Evolutionary conservation across 139 green algal genomes (phyloP), one percentile per base, ranked within the genome.

Genomic region (Coelastrella sp.): DNA sequence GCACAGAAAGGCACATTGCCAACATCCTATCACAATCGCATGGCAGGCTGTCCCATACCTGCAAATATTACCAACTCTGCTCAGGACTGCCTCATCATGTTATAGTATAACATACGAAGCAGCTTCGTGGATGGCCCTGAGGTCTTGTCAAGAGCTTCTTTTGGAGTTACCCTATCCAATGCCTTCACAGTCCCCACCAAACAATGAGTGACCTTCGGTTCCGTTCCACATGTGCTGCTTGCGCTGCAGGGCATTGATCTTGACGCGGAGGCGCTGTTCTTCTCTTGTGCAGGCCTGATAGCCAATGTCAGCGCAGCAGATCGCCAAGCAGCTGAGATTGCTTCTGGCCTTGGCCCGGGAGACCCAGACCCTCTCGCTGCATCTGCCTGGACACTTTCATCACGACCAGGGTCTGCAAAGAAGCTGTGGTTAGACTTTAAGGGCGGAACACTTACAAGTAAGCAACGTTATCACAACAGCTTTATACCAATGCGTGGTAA

Each of bases 391-490:
- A 86, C 65, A 64, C 80, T 86, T 0, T n/a, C 80, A 22, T 74
- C 58, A 14, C n/a, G 80, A 5, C 80, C 80, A 22, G 7, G n/a
- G 59, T 73, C 80, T 5, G 74, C 22, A 4, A 86, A 86, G 60
- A 86, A 86, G 59, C 32, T 86, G 8, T 86, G 80, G 79, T 56
- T 85, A 56, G 79, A 85, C 19, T 85, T 66, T 0, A 66, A 7
- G 54, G 57, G 79, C 54, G 79, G 74, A 47, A 19, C 32, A 47
- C 32, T 47, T 47, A 47, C 32, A 47, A 47, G 32, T 47, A 47
- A 47, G 32, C 32, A 47, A 47, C 32, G 32, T 47, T 47, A 47
- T 2, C 32, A 47, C 32, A 47, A 1, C 32, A 1, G 32, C 1
- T 47, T 47, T 47, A 47, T 47, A 47, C 32, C 32, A 47, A 47